phyloP scores from a whole-genome alignment of 2,329 filamentous ascomycete species.

The Rhynchosporium agropyri region DNA sequence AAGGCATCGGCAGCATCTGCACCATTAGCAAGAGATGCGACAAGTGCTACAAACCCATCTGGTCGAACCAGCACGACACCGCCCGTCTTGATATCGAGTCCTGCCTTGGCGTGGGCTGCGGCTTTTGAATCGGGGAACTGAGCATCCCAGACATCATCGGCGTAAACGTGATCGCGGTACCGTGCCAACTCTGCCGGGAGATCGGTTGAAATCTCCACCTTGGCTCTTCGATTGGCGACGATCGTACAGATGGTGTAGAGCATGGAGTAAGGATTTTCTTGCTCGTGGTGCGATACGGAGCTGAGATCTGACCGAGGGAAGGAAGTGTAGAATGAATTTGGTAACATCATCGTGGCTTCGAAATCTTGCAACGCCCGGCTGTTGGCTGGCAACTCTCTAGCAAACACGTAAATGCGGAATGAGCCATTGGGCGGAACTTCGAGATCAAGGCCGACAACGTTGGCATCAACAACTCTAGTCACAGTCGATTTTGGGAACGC shows the following conservation, averaged over 20 bases:
- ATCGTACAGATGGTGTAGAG: constrained; percentile 82
- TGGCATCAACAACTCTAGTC: constrained; percentile 84
- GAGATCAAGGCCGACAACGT: constrained; percentile 87
- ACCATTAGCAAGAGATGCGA: constrained; percentile 73
- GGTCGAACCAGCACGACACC: constrained; percentile 83
- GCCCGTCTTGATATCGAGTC: constrained; percentile 70
- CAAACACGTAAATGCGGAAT: constrained; percentile 85
- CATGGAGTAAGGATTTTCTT: constrained; percentile 78
- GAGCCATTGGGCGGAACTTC: constrained; percentile 86
- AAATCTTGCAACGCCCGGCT: constrained; percentile 45
- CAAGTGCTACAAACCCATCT: constrained; percentile 83
- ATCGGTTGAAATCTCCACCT: constrained; percentile 71
- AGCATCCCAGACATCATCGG: constrained; percentile 78
- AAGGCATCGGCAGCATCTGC: constrained; percentile 80
- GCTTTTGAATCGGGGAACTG: constrained; percentile 70
- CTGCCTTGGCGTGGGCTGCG: constrained; percentile 85
- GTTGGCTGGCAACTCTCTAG: constrained; percentile 50
- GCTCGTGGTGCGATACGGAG: constrained; percentile 73
- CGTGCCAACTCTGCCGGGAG: constrained; percentile 71
- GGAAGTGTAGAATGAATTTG: constrained; percentile 68
- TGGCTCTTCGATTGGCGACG: constrained; percentile 64
- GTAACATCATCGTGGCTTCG: constrained; percentile 68
- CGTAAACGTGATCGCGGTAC: constrained; percentile 83
- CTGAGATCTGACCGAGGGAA: constrained; percentile 65
- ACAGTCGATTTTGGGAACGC: constrained; percentile 79